Evolutionary conservation across 140 eudicot species (phyloP), one percentile per base, ranked within the genome.

Genomic region (Flaveria floridana): DNA sequence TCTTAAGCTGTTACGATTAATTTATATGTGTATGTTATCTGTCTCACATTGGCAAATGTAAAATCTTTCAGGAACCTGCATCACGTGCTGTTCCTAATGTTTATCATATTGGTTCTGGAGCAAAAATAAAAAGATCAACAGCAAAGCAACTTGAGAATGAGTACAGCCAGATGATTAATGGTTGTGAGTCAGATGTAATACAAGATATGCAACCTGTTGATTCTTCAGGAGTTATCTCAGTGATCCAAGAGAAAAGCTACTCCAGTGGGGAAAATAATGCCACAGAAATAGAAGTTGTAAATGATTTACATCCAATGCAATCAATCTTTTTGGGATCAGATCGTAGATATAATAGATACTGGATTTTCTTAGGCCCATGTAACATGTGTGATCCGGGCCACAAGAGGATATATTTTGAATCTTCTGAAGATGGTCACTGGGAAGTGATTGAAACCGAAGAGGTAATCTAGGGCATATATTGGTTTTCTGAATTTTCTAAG

Each of bases 381-480:
- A 81, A 77, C 82, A 83, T 70, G 37, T 52, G 64, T 76, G 97
- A 94, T 87, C 95, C 89, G 6, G 99, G 99, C 15, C 97, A 94
- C 76, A 86, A 77, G 86, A 80, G 97, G 79, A 77, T 94, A 30
- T 94, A 94, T 72, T 82, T 92, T 76, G 97, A 94, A 80, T 94
- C 96, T 28, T 94, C 99, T 34, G 99, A 94, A 81, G 97, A 94
- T 81, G 96, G 97, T 64, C 96, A 88, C 69, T 93, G 97, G 97
- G 97, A 85, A 76, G 83, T 93, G 79, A 90, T 93, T 78, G 94
- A 93, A 66, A 86, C 89, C 51, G 82, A 82, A 82, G 97, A 88
- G 97, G 99, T 89, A 77, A 75, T 50, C 10, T 65, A 51, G 37
- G 70, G 51, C 28, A 26, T 4, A 51, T 56, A 15, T 53, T 70